Base-by-base conservation (phyloP, 129 eudicot genomes). In the Arctium lappa region DNA sequence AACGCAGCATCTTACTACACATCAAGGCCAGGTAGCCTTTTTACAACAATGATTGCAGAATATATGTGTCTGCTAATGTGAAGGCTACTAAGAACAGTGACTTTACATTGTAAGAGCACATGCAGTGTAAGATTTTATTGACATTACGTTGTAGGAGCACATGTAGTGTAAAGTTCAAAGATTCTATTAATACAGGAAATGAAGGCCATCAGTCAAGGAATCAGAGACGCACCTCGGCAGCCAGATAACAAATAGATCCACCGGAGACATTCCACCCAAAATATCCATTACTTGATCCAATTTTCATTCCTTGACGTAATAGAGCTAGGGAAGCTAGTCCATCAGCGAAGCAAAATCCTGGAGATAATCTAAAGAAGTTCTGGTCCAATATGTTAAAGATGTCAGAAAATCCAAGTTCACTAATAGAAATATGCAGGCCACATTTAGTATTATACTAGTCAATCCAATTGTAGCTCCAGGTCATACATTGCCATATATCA, bases 311-410 rank as follows among this genome's bases (percentile, higher is more conserved):
- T 88, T 95, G 99, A 5, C 97, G 94, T 73, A 95, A 40, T 85
- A 95, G 88, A 70, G 99, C 99, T 72, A 95, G 86, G 74, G 99
- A 95, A 76, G 99, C 97, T 69, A 95, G 89, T 72, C 99, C 99
- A 93, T 95, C 99, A 80, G 99, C 99, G 77, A 95, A 95, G 89
- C 99, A 95, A 86, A 95, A 95, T 81, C 97, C 97, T 27, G 99
- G 99, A 48, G 98, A 95, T 80, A 95, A 72, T 84, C 99, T 88
- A 90, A 93, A 95, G 83, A 93, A 83, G 79, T 93, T 95, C 98
- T 94, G 96, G 69, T 89, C 81, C 77, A 87, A 60, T 53, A 81
- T 79, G 29, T 79, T 75, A 53, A 42, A 56, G 53, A 29, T 32
- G 79, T 84, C 37, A 89, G 81, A 71, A 80, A 69, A 60, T 9